A percentile compares a stretch with the other conserved stretches of the same genome.
phyloP scores from a whole-genome alignment of 192 early-diverging fungal species.

The Backusella australiensis region DNA sequence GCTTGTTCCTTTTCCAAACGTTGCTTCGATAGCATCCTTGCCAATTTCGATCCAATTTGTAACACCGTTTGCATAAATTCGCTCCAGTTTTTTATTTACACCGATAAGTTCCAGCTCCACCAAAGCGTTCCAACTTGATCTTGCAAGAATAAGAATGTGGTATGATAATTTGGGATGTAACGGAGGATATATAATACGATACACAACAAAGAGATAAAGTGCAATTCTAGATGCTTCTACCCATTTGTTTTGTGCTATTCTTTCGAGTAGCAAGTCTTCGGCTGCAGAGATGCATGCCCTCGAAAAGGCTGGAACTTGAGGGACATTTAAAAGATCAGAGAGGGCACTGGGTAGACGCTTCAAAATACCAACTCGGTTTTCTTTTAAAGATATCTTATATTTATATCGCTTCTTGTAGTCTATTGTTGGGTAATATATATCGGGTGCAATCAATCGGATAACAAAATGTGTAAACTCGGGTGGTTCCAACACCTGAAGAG shows the following conservation, averaged over 20 bases:
- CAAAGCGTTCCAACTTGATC: conserved; percentile 31
- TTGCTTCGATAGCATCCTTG: conserved; percentile 5
- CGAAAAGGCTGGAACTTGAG: neutral
- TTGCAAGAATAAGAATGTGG: conserved; percentile 19
- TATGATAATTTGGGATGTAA: conserved; percentile 24
- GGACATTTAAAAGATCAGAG: neutral
- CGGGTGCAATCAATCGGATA: conserved; percentile 12
- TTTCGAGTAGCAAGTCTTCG: neutral
- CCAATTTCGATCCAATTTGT: conserved; percentile 30
- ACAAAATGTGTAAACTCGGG: conserved; percentile 25
- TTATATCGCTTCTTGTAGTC: neutral
- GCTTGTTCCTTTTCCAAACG: conserved; percentile 24
- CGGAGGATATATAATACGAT: conserved; percentile 27
- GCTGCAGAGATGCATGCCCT: neutral
- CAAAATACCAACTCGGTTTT: neutral
- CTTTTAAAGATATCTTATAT: neutral
- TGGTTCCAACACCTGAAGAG: conserved; percentile 2
- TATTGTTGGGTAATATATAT: neutral
- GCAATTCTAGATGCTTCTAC: conserved; percentile 14
- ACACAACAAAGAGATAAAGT: conserved; percentile 19
- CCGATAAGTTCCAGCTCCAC: conserved; percentile 34
- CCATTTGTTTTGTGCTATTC: conserved; percentile 21
- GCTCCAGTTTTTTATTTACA: conserved; percentile 23
- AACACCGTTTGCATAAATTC: conserved; percentile 25
- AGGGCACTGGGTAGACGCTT: neutral